phyloP scores from a whole-genome alignment of 129 eudicot species.

The Artemisia annua region DNA sequence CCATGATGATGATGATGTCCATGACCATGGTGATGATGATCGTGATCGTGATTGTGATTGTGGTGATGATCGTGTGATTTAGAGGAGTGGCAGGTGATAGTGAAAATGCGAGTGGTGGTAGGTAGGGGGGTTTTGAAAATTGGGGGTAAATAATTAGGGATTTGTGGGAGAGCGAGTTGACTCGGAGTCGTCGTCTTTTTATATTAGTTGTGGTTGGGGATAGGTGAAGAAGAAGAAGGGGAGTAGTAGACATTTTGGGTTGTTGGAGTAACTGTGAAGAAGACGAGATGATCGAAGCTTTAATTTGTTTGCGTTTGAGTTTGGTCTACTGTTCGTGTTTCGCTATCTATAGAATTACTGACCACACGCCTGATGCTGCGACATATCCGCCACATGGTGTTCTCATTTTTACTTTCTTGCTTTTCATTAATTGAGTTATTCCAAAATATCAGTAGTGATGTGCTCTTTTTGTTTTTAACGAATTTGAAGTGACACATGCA shows the following conservation, averaged over 20 bases:
- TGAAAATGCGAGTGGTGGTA: conserved; percentile 34
- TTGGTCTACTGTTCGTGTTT: background rate
- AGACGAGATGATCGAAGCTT: conserved; percentile 16
- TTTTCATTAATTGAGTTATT: no score
- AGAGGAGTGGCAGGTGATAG: conserved; percentile 29
- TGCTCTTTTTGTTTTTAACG: no score
- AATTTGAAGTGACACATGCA: no score
- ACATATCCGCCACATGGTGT: conserved; percentile 51
- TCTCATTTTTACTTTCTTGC: conserved; percentile 21
- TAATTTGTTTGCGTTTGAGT: background rate
- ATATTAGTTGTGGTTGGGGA: background rate
- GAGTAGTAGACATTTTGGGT: background rate
- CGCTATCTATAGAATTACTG: background rate
- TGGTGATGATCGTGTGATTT: conserved; percentile 28
- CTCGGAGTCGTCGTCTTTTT: conserved; percentile 22
- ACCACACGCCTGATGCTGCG: conserved; percentile 25
- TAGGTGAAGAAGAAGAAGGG: conserved; percentile 23
- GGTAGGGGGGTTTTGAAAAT: conserved; percentile 27
- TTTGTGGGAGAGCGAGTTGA: conserved; percentile 40
- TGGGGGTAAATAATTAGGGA: conserved; percentile 29
- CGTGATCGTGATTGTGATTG: conserved; percentile 25
- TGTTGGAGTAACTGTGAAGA: background rate
- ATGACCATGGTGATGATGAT: conserved; percentile 25
- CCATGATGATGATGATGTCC: conserved; percentile 23
- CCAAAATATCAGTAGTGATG: no score